Percentiles rank a stretch among this genome's conserved stretches.
phyloP scores from a whole-genome alignment of 805 yeast genomes.

The Nakazawaea populi region DNA sequence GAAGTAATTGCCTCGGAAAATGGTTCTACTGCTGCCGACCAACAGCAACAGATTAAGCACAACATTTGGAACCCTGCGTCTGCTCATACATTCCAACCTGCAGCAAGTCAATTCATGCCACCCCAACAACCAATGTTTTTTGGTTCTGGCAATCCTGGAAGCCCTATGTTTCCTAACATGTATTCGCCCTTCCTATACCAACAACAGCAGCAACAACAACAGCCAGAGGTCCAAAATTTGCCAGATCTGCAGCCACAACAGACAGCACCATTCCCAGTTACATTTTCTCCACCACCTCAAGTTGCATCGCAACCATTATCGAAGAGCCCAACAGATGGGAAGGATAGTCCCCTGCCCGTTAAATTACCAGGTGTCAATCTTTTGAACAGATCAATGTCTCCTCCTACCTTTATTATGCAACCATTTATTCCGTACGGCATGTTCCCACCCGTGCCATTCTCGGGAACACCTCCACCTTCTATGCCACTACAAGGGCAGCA shows the following conservation, averaged over 20 bases:
- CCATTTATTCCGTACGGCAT: slow-evolving; percentile 43
- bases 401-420: slow-evolving; percentile 36
- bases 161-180: slow-evolving; percentile 11
- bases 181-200: slow-evolving; percentile 7
- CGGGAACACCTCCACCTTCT: slow-evolving; percentile 15
- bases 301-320: neutral
- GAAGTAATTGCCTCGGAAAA: slow-evolving; percentile 6
- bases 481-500: slow-evolving; percentile 8
- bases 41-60: slow-evolving; percentile 11
- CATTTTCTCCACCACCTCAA: neutral
- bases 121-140: slow-evolving; percentile 13
- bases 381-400: slow-evolving; percentile 21
- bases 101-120: slow-evolving; percentile 17
- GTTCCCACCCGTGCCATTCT: slow-evolving; percentile 17
- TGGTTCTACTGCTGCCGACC: neutral
- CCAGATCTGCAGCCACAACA: neutral
- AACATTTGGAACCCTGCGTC: slow-evolving; percentile 66
- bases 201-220: neutral
- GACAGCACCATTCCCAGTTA: neutral
- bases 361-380: slow-evolving; percentile 3
- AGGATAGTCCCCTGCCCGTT: neutral
- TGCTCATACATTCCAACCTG: slow-evolving; percentile 54
- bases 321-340: neutral
- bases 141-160: slow-evolving; percentile 4
- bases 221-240: neutral